Conservation (phyloP, 1,284 basidiomycete species). For the Microbotryomycetes sp. region DNA sequence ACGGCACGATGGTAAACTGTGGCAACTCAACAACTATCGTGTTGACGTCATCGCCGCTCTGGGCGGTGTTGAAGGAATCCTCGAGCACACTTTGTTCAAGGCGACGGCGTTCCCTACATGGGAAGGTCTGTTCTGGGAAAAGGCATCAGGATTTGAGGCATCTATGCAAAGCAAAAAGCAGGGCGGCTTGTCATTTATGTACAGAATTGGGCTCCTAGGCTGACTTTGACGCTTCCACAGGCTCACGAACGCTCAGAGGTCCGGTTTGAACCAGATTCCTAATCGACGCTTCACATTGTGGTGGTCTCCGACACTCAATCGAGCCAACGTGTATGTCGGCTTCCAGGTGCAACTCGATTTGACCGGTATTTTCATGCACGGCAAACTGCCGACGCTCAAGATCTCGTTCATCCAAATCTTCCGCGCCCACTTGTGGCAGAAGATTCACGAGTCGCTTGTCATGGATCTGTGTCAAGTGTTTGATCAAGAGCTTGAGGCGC, state of each 20-base stretch:
- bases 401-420: constrained; percentile 99
- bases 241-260: constrained; percentile 87
- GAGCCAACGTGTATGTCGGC: constrained; percentile 98
- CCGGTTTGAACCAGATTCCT: constrained; percentile 95
- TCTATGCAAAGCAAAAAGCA: constrained; percentile 41
- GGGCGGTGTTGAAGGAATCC: constrained; percentile 93
- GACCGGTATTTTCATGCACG: constrained; percentile 81
- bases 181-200: constrained; percentile 10
- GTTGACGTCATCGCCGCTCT: constrained; percentile 98
- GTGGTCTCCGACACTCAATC: constrained; percentile 91
- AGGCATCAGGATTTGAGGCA: constrained; percentile 42
- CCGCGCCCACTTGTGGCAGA: constrained; percentile 99
- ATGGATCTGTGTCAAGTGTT: constrained; percentile 96
- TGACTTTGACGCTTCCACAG: constrained; percentile 38
- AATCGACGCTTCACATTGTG: constrained; percentile 98
- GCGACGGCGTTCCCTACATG: constrained; percentile 50
- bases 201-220: no score
- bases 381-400: constrained; percentile 95
- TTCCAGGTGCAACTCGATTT: constrained; percentile 99
- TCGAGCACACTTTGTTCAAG: constrained; percentile 97
- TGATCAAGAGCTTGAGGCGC: constrained; percentile 94
- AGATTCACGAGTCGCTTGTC: constrained; percentile 54
- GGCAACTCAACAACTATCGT: constrained; percentile 97
- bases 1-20: constrained; percentile 94
- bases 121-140: constrained; percentile 65